These are phyloP conservation scores for Clausena lansium DNA, from an alignment of 345 rosid species.

Conservation along the genomic window DNA sequence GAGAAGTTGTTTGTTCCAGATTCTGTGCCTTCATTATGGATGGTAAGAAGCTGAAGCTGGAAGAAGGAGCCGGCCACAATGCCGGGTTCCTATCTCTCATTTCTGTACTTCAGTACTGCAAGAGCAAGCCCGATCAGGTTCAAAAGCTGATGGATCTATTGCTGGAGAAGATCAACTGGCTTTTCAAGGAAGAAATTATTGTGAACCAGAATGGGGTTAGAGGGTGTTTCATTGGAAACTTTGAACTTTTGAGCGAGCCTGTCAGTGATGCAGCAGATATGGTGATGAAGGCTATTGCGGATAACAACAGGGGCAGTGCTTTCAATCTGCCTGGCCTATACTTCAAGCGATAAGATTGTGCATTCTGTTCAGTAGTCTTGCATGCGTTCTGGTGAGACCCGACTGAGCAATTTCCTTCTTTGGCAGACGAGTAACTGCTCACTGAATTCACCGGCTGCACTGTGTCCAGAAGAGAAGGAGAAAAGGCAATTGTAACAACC, in stretches of 20 bases:
- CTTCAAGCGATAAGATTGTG: slow-evolving; percentile 65
- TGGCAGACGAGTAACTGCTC: slow-evolving; percentile 54
- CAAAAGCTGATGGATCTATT: slow-evolving; percentile 64
- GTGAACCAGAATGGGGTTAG: slow-evolving; percentile 54
- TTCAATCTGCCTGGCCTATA: slow-evolving; percentile 57
- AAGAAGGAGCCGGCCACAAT: slow-evolving; percentile 53
- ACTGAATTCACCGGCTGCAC: slow-evolving; percentile 53
- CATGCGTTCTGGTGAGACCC: slow-evolving; percentile 48
- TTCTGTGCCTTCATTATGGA: slow-evolving; percentile 73
- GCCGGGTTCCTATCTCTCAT: slow-evolving; percentile 54
- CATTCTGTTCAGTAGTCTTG: slow-evolving; percentile 64
- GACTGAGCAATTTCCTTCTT: slow-evolving; percentile 55
- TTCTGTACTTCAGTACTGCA: slow-evolving; percentile 56
- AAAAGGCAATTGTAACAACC: slow-evolving; percentile 40
- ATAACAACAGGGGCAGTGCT: slow-evolving; percentile 36
- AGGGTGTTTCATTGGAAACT: slow-evolving; percentile 49
- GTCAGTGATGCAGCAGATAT: slow-evolving; percentile 50
- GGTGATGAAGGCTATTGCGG: slow-evolving; percentile 56
- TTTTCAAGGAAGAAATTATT: slow-evolving; percentile 57
- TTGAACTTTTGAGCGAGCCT: slow-evolving; percentile 44
- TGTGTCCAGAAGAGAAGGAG: slow-evolving; percentile 83
- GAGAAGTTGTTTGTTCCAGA: slow-evolving; percentile 41
- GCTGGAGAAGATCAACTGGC: slow-evolving; percentile 61
- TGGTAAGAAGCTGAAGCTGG: slow-evolving; percentile 47
- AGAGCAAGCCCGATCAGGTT: slow-evolving; percentile 60